Evolutionary conservation across 345 rosid genomes (phyloP).

Genomic region (Rhodomyrtus tomentosa): DNA sequence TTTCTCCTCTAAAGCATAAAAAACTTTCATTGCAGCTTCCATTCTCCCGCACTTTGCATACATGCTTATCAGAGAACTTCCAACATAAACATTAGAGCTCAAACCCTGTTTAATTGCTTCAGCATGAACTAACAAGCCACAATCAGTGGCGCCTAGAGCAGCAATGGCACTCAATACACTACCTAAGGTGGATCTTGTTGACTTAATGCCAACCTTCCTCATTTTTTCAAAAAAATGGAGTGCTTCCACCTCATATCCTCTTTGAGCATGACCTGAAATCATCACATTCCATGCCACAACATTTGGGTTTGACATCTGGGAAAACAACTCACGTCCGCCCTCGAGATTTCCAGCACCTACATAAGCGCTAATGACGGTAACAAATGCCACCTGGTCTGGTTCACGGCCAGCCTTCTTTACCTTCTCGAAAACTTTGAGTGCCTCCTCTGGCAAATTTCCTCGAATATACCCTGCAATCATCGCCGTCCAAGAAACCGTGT

Average conservation of each 20-base stretch:
- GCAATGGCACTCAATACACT: constrained; percentile 77
- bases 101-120: constrained; percentile 89
- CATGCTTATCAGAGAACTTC: constrained; percentile 83
- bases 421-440: constrained; percentile 40
- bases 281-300: constrained; percentile 94
- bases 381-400: constrained; percentile 65
- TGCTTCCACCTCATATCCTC: constrained; percentile 53
- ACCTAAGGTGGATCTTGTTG: constrained; percentile 81
- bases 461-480: constrained; percentile 73
- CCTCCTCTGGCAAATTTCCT: constrained; percentile 58
- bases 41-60: constrained; percentile 67
- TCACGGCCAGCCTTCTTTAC: constrained; percentile 42
- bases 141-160: constrained; percentile 37
- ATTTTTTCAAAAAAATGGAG: constrained; percentile 40
- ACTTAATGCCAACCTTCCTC: constrained; percentile 53
- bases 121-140: constrained; percentile 69
- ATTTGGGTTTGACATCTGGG: constrained; percentile 47
- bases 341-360: constrained; percentile 53
- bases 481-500: constrained; percentile 81
- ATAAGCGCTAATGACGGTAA: constrained; percentile 53
- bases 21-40: constrained; percentile 57
- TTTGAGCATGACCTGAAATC: constrained; percentile 83
- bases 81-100: constrained; percentile 64
- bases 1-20: constrained; percentile 54
- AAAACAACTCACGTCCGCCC: constrained; percentile 52